Percentiles rank a stretch among this genome's conserved stretches.
phyloP scores from a whole-genome alignment of 176 grass and related monocot genomes.

The Phoenix roebelenii region DNA sequence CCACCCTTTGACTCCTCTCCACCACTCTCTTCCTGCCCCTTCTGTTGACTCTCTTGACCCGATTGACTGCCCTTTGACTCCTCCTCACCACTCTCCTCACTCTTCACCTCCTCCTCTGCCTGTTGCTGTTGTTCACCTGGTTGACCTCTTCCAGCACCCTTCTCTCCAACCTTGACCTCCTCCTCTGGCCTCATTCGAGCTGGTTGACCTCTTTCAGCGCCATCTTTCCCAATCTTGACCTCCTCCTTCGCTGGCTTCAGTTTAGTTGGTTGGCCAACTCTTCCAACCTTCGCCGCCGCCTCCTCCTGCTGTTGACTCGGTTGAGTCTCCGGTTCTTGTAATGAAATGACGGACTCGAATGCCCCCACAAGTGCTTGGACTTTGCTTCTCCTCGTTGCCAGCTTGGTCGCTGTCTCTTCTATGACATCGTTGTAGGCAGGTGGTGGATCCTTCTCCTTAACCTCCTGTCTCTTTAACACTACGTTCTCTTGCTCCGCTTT shows the following conservation, averaged over 20 bases:
- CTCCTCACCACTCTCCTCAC: too few species aligned
- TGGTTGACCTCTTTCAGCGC: too few species aligned
- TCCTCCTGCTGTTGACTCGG: background rate
- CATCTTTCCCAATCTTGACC: background rate
- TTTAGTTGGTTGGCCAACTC: too few species aligned
- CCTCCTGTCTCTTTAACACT: background rate
- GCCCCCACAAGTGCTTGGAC: slow-evolving; percentile 3
- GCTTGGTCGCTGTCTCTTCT: background rate
- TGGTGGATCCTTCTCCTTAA: background rate
- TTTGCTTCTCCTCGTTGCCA: background rate
- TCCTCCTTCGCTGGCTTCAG: too few species aligned
- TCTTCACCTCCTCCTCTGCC: background rate
- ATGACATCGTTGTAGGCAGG: background rate
- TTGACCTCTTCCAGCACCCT: too few species aligned
- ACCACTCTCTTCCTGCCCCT: background rate
- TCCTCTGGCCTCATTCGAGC: background rate
- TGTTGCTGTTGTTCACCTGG: too few species aligned
- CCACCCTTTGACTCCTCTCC: background rate
- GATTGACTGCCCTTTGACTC: too few species aligned
- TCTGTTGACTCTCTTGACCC: background rate
- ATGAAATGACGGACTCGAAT: background rate
- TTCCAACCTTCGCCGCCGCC: background rate
- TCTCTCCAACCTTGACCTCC: background rate
- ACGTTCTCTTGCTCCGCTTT: background rate
- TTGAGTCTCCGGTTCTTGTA: background rate